phyloP scores from a whole-genome alignment of 1,139 yeast species.

The Meyerozyma carpophila region DNA sequence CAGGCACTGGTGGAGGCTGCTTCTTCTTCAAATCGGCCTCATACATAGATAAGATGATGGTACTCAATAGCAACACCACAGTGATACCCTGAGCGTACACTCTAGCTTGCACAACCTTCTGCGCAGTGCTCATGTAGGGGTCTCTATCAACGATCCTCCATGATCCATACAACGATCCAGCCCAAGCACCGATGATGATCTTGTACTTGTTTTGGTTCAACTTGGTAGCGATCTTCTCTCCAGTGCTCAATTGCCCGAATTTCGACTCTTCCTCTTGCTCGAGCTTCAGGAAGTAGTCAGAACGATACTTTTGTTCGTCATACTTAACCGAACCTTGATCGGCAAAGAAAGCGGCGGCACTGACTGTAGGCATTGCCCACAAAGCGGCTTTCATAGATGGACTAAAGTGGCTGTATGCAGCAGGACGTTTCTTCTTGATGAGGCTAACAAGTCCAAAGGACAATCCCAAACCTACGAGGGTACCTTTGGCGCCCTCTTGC shows the following conservation, averaged over 20 bases:
- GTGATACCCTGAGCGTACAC: slow-evolving; percentile 89
- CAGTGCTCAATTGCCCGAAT: slow-evolving; percentile 44
- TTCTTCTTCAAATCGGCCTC: slow-evolving; percentile 47
- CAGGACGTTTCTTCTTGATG: slow-evolving; percentile 19
- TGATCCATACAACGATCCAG: slow-evolving; percentile 77
- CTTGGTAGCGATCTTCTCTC: slow-evolving; percentile 41
- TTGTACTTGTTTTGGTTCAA: slow-evolving; percentile 64
- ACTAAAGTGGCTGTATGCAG: slow-evolving; percentile 12
- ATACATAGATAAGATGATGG: slow-evolving; percentile 57
- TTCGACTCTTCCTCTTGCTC: slow-evolving; percentile 32
- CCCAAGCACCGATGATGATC: slow-evolving; percentile 79
- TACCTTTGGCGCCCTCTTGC: slow-evolving; percentile 61
- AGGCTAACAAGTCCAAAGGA: slow-evolving; percentile 43
- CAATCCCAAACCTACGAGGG: slow-evolving; percentile 47
- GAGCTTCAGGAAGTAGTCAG: slow-evolving; percentile 13
- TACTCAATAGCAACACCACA: slow-evolving; percentile 56
- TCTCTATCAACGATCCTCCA: slow-evolving; percentile 75
- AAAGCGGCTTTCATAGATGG: slow-evolving; percentile 55
- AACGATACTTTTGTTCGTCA: slow-evolving; percentile 46
- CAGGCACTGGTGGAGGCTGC: slow-evolving; percentile 34
- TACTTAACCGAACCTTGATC: slow-evolving; percentile 55
- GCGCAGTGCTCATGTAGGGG: slow-evolving; percentile 70
- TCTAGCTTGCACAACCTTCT: slow-evolving; percentile 89
- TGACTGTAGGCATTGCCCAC: slow-evolving; percentile 55
- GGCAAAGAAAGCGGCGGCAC: slow-evolving; percentile 50